Base-by-base conservation (phyloP, 2,329 filamentous ascomycete genomes). In the Bipolaris cookei region DNA sequence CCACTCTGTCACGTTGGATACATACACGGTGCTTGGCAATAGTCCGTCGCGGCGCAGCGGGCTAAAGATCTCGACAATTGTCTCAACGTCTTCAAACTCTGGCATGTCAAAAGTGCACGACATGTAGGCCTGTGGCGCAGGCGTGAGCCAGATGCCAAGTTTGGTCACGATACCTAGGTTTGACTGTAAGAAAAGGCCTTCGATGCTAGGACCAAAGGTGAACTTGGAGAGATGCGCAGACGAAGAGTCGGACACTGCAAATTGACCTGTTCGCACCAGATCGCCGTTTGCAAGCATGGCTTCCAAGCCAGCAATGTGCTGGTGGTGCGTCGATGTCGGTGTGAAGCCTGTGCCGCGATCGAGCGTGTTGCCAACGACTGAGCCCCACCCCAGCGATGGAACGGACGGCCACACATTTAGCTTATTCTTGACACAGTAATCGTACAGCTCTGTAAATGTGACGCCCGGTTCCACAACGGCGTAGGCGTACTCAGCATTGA, bases 131-230 rank as follows among this genome's bases (percentile, higher is more conserved):
- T 81, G 76, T 5, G 80, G 71, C 10, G 68, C 63, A 1, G 71
- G 71, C 0, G 68, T 71, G 14, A 74, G 71, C 65, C 73, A 72
- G 16, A 74, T 71, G 1, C 69, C 71, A 4, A 73, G 46, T 44
- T 76, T 76, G 3, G 80, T 81, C 6, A 84, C 79, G 34, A 85
- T 81, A 30, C 82, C 83, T 11, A 84, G 75, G 56, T 81, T 83
- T 18, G 77, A 79, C 64, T 85, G 82, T 0, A 79, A 77, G 61
- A 85, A 85, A 13, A 85, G 76, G 1, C 76, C 76, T 57, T 78
- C 75, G 28, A 77, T 69, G 21, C 71, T 75, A 0, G 76, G 76
- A 0, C 76, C 76, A 47, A 77, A 77, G n/a, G 68, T 70, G 39
- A 74, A 73, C 46, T 75, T 75, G 7, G 69, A 75, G 6, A 75